Conservation (phyloP, 768 basidiomycete genomes). For the Podaxis sp. region DNA sequence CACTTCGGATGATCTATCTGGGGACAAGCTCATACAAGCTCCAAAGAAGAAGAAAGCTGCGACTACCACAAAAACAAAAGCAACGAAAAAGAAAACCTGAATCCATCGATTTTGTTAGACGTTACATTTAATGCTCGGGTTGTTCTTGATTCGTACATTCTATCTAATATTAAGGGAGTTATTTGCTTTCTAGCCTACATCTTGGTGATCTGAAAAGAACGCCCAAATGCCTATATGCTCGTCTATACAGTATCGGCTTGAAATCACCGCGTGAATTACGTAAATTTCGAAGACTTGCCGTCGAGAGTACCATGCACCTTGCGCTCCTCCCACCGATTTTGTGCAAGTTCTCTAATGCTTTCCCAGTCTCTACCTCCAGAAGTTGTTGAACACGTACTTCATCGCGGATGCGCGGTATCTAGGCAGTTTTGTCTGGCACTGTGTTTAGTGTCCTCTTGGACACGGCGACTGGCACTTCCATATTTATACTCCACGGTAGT, state of each 20-base stretch:
- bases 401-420: slow-evolving; percentile 20
- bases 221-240: not conserved
- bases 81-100: slow-evolving; percentile 18
- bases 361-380: slow-evolving; percentile 22
- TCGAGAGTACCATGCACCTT: not conserved
- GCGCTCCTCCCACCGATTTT: not conserved
- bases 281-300: no score
- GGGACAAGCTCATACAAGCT: slow-evolving; percentile 62
- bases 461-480: slow-evolving; percentile 23
- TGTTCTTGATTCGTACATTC: slow-evolving; percentile 1
- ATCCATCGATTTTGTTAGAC: not conserved
- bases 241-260: no score
- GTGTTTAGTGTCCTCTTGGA: slow-evolving; percentile 24
- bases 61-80: slow-evolving; percentile 19
- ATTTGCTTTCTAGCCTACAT: not conserved
- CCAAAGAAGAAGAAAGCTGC: slow-evolving; percentile 44
- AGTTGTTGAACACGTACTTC: slow-evolving; percentile 22
- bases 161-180: not conserved
- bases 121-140: not conserved
- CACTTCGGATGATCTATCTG: slow-evolving; percentile 44
- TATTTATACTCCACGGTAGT: slow-evolving; percentile 24
- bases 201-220: not conserved
- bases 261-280: no score
- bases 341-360: not conserved
- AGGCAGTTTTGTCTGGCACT: slow-evolving; percentile 20